phyloP scores from a whole-genome alignment of 2,329 filamentous ascomycete genomes.

The Allantophomopsis lycopodina region DNA sequence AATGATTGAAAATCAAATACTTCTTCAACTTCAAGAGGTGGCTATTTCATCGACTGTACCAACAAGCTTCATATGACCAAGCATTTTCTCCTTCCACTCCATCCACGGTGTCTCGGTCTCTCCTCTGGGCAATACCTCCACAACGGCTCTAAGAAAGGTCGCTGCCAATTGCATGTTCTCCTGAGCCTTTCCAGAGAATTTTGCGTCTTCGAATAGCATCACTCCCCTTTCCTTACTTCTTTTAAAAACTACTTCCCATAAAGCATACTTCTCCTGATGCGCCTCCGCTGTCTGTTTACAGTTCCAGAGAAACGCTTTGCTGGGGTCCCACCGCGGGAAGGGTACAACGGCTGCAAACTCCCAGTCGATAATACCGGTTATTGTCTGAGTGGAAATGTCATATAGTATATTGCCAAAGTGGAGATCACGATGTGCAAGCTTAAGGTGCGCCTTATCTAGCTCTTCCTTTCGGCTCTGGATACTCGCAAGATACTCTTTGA shows the following conservation, averaged over 20 bases:
- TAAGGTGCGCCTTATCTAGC: slow-evolving; percentile 10
- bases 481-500: slow-evolving; percentile 11
- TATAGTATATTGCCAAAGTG: slow-evolving; percentile 24
- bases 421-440: slow-evolving; percentile 23
- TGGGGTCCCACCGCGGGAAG: slow-evolving; percentile 20
- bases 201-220: slow-evolving; percentile 5
- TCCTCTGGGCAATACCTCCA: not conserved
- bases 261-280: slow-evolving; percentile 10
- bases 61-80: too few relatives aligned
- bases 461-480: slow-evolving; percentile 2
- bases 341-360: slow-evolving; percentile 24
- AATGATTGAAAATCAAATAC: too few relatives aligned
- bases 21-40: too few relatives aligned
- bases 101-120: not conserved
- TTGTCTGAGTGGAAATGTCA: slow-evolving; percentile 9
- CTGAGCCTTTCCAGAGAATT: slow-evolving; percentile 7
- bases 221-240: slow-evolving; percentile 8
- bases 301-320: slow-evolving; percentile 14
- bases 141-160: slow-evolving; percentile 7
- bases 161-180: slow-evolving; percentile 16
- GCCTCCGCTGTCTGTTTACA: slow-evolving; percentile 7
- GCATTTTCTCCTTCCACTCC: too few relatives aligned
- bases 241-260: slow-evolving; percentile 10
- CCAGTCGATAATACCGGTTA: slow-evolving; percentile 23
- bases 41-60: too few relatives aligned